phyloP scores from a whole-genome alignment of 1,284 basidiomycete species.

The Erythrobasidium hasegawianum region DNA sequence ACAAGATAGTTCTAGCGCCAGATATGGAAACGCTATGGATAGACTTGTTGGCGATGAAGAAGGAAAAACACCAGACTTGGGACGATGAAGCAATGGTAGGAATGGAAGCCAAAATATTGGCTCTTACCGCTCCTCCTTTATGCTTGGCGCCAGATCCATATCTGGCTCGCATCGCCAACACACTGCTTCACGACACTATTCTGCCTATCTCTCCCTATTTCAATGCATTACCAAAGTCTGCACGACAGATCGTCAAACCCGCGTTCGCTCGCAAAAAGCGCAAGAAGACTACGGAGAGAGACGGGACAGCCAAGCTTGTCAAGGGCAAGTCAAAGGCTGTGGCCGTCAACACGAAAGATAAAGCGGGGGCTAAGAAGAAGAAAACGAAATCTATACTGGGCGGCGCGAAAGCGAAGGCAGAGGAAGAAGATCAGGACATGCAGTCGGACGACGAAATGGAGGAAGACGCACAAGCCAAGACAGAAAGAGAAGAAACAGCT shows the following conservation, averaged over 20 bases:
- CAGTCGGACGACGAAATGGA: constrained; percentile 5
- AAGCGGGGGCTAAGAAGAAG: background rate
- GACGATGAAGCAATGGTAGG: constrained; percentile 41
- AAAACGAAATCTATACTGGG: background rate
- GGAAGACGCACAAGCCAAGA: constrained; percentile 11
- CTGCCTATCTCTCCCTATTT: constrained; percentile 33
- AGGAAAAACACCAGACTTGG: constrained; percentile 17
- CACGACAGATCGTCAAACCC: constrained; percentile 33
- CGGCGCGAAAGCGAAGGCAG: constrained; percentile 37
- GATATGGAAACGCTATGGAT: constrained; percentile 44
- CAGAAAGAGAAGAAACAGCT: constrained; percentile 5
- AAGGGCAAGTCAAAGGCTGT: constrained; percentile 14
- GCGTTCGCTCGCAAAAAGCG: constrained; percentile 31
- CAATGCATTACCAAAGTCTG: constrained; percentile 35
- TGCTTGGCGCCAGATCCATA: constrained; percentile 44
- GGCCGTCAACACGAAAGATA: background rate
- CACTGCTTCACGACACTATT: constrained; percentile 42
- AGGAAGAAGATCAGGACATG: constrained; percentile 32
- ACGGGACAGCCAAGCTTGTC: constrained; percentile 39
- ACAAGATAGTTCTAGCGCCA: constrained; percentile 44
- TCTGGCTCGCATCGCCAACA: constrained; percentile 43
- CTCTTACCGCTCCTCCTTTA: constrained; percentile 41
- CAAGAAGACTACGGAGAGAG: constrained; percentile 32
- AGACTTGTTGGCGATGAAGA: constrained; percentile 39
- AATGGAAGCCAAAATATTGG: constrained; percentile 43